Base-by-base conservation (phyloP, 1,139 yeast genomes). In the Pichia sp. region DNA sequence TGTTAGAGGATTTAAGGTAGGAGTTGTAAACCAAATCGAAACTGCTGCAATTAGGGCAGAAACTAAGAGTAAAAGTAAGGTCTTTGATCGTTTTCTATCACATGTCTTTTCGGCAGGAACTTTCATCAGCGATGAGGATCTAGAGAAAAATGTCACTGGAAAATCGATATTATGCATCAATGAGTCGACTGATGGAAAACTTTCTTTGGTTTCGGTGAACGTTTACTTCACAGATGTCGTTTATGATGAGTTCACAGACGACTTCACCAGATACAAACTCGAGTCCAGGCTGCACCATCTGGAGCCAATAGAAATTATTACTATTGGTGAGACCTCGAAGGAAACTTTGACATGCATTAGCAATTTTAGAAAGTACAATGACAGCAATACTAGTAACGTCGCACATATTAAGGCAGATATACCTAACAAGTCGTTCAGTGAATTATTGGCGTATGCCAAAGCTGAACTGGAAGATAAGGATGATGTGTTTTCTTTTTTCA, bases 41-140 rank as follows among this genome's bases (percentile, higher is more conserved):
- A 82, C 93, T 0, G 84, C 92, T 0, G 89, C 90, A 0, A 75
- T 87, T 8, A 87, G 87, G 53, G 72, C 81, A 72, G 57, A 76
- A 66, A 38, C 62, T 11, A 55, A 63, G 31, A 65, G 72, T 59
- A 75, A 71, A 58, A 70, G 68, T 43, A 80, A 79, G 34, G 76
- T 90, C 2, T 88, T 93, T 72, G 79, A 79, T 53, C 73, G 99
- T 50, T 73, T 81, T 60, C 70, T 92, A 5, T 80, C 93, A 0
- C 81, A 83, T 7, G 84, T 90, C 1, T 90, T 86, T 65, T 89
- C 98, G 0, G 80, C 80, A 54, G 97, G 96, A 0, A 92, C 98
- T 0, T 90, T 86, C 69, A 79, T 88, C 64, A 90, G 84, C 54
- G 87, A 81, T 56, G 84, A 79, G 52, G 73, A 68, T 19, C 53